Conservation (phyloP, 768 basidiomycete species). For the Suillus plorans region DNA sequence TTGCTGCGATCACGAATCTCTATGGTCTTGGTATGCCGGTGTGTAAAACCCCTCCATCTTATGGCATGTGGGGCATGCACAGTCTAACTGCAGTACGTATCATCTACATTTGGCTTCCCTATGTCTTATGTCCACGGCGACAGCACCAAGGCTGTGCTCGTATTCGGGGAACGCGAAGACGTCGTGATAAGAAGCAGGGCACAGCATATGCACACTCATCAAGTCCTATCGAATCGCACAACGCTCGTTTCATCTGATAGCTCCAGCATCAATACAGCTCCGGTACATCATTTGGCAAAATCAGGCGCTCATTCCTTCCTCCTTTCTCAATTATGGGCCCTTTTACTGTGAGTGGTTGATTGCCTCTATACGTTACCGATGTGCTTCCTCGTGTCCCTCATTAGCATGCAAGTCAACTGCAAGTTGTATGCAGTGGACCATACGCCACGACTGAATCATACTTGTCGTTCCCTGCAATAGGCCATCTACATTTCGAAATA, state of each 20-base stretch:
- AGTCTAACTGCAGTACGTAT: neutral
- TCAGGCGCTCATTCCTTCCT: neutral
- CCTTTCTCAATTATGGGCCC: too few species aligned
- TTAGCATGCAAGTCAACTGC: neutral
- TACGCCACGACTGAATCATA: neutral
- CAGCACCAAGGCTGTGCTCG: neutral
- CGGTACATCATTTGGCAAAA: neutral
- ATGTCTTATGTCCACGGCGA: constrained; percentile 1
- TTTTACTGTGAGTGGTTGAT: neutral
- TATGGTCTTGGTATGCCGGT: neutral
- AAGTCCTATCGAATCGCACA: neutral
- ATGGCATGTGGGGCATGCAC: neutral
- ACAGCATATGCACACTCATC: neutral
- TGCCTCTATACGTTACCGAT: too few species aligned
- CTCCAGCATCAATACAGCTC: neutral
- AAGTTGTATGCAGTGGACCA: neutral
- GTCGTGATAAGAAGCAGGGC: neutral
- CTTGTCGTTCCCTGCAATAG: neutral
- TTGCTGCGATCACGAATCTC: neutral
- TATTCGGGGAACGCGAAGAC: neutral
- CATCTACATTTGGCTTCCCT: neutral
- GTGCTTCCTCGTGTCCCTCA: neutral
- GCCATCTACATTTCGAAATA: neutral
- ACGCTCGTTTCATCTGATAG: neutral
- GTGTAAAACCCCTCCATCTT: neutral